Base-by-base conservation (phyloP, 345 rosid species). In the Dipteronia dyeriana region DNA sequence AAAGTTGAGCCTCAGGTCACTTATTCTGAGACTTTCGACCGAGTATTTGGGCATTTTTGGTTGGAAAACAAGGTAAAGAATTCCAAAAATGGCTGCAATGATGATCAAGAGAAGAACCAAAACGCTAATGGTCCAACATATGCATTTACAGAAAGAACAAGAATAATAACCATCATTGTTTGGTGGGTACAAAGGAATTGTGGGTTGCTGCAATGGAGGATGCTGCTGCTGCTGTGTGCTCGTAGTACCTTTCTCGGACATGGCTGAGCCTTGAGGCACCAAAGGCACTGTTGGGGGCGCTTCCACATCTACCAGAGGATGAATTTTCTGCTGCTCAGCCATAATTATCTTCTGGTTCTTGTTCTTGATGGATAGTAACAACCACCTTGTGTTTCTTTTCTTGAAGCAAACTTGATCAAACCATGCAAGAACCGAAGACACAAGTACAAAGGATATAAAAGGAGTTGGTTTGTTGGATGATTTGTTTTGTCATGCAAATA, bases 31-130 rank as follows among this genome's bases (percentile, higher is more conserved):
- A 82, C 86, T 90, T 29, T 93, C 85, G 4, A 95, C 85, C 0
- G 90, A 88, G 81, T 95, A 95, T 9, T 83, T 82, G 20, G 98
- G 98, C 4, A 87, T 71, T 83, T 93, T 90, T 0, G 98, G 98
- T 19, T 75, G 81, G 88, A 95, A 93, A 17, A 81, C 82, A 22
- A 93, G 88, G 86, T 86, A 95, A 66, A 93, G 80, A 71, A 88
- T 83, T 25, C 89, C 95, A 1, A 75, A 69, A 25, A 79, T 70
- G 47, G 89, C 86, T 17, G 86, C 94, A 14, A 89, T 69, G 11
- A 86, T 70, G 22, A 88, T 78, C 25, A 88, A 2, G 47, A 86
- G 79, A 49, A 87, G 34, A 68, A 85, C 9, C 25, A 95, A 62
- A 51, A 90, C 82, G 82, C 88, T 78, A 66, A 93, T 59, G 51